A percentile compares a stretch with the other conserved stretches of the same genome.
Conservation (phyloP, 2,329 filamentous ascomycete genomes). For the Cladorrhinum sp. region DNA sequence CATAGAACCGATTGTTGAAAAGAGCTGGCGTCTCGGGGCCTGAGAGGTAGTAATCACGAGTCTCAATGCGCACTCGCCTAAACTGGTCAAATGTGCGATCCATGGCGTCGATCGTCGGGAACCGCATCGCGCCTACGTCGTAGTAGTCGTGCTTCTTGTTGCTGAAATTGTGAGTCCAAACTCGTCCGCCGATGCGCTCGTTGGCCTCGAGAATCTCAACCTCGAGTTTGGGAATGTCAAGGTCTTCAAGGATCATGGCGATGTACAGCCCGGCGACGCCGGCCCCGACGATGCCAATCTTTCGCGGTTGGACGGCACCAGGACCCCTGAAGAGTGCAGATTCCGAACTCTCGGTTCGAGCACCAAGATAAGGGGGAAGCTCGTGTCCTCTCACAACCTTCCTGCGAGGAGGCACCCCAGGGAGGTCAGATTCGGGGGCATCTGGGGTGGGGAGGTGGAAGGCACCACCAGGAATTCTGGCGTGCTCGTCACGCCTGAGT, state of each 20-base stretch:
- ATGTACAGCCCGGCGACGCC: constrained; percentile 37
- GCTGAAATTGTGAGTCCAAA: constrained; percentile 35
- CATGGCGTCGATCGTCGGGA: constrained; percentile 35
- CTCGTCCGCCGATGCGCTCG: constrained; percentile 34
- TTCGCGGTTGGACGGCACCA: not conserved
- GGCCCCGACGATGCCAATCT: constrained; percentile 36
- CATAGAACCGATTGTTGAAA: not conserved
- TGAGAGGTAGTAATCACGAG: not conserved
- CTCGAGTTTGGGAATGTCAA: constrained; percentile 24
- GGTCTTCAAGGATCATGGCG: constrained; percentile 33
- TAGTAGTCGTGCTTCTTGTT: constrained; percentile 36
- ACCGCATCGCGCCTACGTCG: constrained; percentile 42
- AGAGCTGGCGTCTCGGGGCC: not conserved
- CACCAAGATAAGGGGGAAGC: not conserved
- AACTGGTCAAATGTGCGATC: constrained; percentile 25
- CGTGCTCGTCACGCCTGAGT: not conserved
- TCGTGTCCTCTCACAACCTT: not conserved
- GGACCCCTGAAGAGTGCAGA: not conserved
- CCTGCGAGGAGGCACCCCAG: not conserved
- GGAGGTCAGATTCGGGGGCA: not conserved
- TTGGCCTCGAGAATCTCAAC: constrained; percentile 37
- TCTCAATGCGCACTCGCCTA: constrained; percentile 12
- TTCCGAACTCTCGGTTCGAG: not conserved
- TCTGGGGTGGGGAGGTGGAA: not conserved
- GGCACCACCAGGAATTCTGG: not conserved